Evolutionary conservation across 805 yeast species (phyloP).

Genomic region (Candida michaelii): DNA sequence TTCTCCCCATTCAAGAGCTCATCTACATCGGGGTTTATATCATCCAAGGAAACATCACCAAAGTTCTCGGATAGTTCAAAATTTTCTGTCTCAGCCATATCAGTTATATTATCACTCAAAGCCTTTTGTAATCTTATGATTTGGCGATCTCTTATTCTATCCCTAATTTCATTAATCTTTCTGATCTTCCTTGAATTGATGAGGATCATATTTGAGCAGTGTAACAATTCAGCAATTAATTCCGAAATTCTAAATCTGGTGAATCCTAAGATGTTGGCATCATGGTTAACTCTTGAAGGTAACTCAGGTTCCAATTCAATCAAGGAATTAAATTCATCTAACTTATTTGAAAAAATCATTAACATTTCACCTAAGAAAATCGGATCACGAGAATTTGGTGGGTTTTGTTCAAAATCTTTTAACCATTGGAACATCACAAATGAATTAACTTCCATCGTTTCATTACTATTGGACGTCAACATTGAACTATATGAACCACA

Average conservation of each 20-base stretch:
- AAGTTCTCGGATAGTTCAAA: conserved; percentile 36
- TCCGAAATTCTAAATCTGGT: conserved; percentile 90
- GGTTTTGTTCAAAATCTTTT: conserved; percentile 70
- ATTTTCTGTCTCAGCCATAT: conserved; percentile 6
- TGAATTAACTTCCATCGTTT: conserved; percentile 39
- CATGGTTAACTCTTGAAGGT: conserved; percentile 16
- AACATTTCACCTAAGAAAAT: conserved; percentile 87
- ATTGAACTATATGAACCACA: conserved; percentile 80
- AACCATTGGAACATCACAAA: conserved; percentile 45
- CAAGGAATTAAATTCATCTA: conserved; percentile 67
- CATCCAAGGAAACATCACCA: conserved; percentile 39
- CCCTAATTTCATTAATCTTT: conserved; percentile 65
- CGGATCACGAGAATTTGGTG: conserved; percentile 91
- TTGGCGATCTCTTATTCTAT: conserved; percentile 52
- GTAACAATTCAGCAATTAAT: conserved; percentile 87
- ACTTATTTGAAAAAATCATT: conserved; percentile 68
- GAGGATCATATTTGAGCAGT: conserved; percentile 95
- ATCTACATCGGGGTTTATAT: conserved; percentile 25
- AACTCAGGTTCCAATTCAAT: conserved; percentile 40
- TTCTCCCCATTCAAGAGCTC: conserved; percentile 17
- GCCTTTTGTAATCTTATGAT: conserved; percentile 46
- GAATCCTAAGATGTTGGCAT: conserved; percentile 68
- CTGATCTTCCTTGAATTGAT: conserved; percentile 78
- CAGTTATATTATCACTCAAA: conserved; percentile 25
- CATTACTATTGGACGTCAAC: conserved; percentile 26